Conservation (phyloP, 1,284 basidiomycete genomes). For the Ceratobasidium sp. region DNA sequence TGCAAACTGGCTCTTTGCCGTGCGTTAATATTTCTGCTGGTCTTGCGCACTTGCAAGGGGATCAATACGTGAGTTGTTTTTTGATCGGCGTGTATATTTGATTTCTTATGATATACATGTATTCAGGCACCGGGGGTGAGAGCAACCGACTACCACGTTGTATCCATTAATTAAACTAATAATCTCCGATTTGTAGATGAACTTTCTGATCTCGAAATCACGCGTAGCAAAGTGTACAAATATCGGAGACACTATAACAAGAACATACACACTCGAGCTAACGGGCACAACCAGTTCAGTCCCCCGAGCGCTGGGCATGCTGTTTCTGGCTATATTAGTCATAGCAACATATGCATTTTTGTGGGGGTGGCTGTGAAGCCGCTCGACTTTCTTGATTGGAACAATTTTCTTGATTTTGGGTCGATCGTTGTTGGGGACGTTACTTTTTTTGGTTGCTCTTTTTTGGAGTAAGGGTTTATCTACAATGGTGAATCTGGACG, state of each 20-base stretch:
- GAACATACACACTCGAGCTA: slow-evolving; percentile 13
- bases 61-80: not conserved
- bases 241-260: slow-evolving; percentile 8
- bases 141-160: too few species aligned
- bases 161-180: not conserved
- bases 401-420: not conserved
- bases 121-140: slow-evolving; percentile 2
- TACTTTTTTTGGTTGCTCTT: not conserved
- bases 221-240: slow-evolving; percentile 2
- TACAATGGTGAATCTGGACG: not conserved
- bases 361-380: slow-evolving; percentile 2
- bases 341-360: not conserved
- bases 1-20: not conserved
- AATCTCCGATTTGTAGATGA: not conserved
- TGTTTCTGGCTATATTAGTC: not conserved
- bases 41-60: not conserved
- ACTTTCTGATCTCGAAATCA: slow-evolving; percentile 7
- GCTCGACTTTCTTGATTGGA: not conserved
- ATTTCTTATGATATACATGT: not conserved
- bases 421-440: not conserved
- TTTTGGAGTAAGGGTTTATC: not conserved
- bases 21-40: slow-evolving; percentile 14
- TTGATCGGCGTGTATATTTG: not conserved
- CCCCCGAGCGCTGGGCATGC: not conserved
- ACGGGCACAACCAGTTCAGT: slow-evolving; percentile 5